These are phyloP conservation scores for Chimonanthus praecox DNA, from an alignment of 164 flowering plant genomes.

Conservation along the genomic window DNA sequence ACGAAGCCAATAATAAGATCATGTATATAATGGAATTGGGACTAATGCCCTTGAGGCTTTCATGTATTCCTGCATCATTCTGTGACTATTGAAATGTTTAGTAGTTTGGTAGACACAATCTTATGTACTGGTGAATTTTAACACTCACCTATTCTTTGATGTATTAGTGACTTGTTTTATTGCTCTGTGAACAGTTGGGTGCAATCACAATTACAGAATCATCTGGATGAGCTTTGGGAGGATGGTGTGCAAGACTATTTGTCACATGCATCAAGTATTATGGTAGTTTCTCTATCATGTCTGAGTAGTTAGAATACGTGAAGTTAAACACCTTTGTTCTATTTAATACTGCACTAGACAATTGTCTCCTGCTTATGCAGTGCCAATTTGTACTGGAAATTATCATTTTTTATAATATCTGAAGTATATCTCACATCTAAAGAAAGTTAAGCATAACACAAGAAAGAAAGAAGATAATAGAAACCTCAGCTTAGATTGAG, in stretches of 20 bases:
- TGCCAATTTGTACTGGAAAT: background rate
- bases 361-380: background rate
- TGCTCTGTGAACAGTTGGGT: slow-evolving; percentile 66
- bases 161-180: background rate
- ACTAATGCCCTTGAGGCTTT: too few relatives aligned
- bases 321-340: background rate
- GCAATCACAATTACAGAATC: slow-evolving; percentile 70
- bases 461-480: too few relatives aligned
- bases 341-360: background rate
- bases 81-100: background rate
- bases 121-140: background rate
- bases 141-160: background rate
- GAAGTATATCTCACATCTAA: background rate
- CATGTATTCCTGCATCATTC: background rate
- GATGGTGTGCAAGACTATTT: slow-evolving; percentile 84
- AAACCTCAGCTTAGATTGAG: background rate
- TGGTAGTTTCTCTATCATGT: slow-evolving; percentile 39
- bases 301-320: background rate
- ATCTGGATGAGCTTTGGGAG: slow-evolving; percentile 98
- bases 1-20: too few relatives aligned
- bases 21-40: too few relatives aligned
- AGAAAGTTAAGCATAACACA: background rate
- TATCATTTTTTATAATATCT: background rate
- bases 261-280: slow-evolving; percentile 63
- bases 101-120: background rate